phyloP scores from a whole-genome alignment of 108 stramenopile genomes.

The Pseudonitzschia delicatissima region DNA sequence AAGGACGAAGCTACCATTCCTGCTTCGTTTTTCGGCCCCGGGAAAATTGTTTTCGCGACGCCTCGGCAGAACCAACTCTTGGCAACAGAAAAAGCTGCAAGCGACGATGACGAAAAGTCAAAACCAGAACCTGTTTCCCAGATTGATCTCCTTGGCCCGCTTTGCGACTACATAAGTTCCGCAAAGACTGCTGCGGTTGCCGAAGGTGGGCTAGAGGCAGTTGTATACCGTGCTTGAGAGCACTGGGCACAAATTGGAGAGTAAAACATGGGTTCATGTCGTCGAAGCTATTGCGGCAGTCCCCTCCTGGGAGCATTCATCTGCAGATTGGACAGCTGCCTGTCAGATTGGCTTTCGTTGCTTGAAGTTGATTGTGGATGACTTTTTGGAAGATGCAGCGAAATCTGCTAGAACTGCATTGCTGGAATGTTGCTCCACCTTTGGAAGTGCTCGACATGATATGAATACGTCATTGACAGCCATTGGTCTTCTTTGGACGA shows the following conservation, averaged over 20 bases:
- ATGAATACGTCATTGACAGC: constrained; percentile 91
- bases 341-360: constrained; percentile 78
- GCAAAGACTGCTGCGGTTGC: constrained; percentile 49
- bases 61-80: constrained; percentile 44
- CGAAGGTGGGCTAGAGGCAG: constrained; percentile 57
- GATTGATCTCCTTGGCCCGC: constrained; percentile 49
- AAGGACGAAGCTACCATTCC: constrained; percentile 25
- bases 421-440: constrained; percentile 82
- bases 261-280: constrained; percentile 52
- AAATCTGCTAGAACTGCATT: constrained; percentile 45
- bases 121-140: constrained; percentile 22
- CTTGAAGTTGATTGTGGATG: constrained; percentile 88
- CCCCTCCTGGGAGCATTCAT: constrained; percentile 36
- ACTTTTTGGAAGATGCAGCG: constrained; percentile 70
- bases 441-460: constrained; percentile 82
- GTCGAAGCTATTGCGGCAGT: constrained; percentile 53
- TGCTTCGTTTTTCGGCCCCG: constrained; percentile 32
- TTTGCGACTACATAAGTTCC: constrained; percentile 60
- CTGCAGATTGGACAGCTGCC: constrained; percentile 62
- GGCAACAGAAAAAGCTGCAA: constrained; percentile 29
- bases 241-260: constrained; percentile 56
- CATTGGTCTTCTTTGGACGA: constrained; percentile 86
- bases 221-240: constrained; percentile 71
- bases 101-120: constrained; percentile 2
- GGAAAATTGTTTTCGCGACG: constrained; percentile 26